These are phyloP conservation scores for Kodamaea kaohsiungensis DNA, from an alignment of 805 yeast genomes.

Conservation along the genomic window DNA sequence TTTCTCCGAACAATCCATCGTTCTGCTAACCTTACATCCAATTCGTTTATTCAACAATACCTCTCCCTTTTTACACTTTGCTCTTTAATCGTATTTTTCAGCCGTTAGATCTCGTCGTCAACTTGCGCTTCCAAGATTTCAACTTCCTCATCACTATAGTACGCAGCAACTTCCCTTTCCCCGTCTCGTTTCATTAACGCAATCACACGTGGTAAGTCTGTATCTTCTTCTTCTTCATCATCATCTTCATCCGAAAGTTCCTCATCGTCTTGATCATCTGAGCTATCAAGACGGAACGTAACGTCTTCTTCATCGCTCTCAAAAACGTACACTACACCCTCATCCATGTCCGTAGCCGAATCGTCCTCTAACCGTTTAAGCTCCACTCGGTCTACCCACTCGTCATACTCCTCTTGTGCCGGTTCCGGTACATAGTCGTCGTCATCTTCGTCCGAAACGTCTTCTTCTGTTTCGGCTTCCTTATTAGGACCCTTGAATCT, in stretches of 20 bases:
- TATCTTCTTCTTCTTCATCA: constrained; percentile 7
- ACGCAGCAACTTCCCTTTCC: constrained; percentile 6
- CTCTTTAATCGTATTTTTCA: not conserved
- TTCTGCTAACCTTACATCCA: not conserved
- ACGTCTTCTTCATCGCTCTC: constrained; percentile 16
- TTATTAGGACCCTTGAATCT: constrained; percentile 12
- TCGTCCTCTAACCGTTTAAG: constrained; percentile 13
- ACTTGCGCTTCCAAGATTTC: not conserved
- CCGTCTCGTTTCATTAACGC: constrained; percentile 9
- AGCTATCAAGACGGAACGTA: constrained; percentile 5
- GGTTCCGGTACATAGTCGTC: constrained; percentile 16
- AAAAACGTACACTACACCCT: constrained; percentile 14
- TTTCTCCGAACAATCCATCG: not conserved
- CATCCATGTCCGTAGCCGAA: constrained; percentile 16
- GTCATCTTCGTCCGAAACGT: constrained; percentile 13
- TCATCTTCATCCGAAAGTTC: constrained; percentile 8
- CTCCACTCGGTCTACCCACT: constrained; percentile 22
- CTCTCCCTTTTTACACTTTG: not conserved
- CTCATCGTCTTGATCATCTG: constrained; percentile 9
- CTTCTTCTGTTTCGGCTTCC: constrained; percentile 17
- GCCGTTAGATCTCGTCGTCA: not conserved
- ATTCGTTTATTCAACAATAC: not conserved
- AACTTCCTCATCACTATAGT: constrained; percentile 10
- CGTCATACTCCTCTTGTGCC: constrained; percentile 20
- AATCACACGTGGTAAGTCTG: constrained; percentile 9